Evolutionary conservation across 2,329 filamentous ascomycete species (phyloP).

Genomic region (Colletotrichum karsti): DNA sequence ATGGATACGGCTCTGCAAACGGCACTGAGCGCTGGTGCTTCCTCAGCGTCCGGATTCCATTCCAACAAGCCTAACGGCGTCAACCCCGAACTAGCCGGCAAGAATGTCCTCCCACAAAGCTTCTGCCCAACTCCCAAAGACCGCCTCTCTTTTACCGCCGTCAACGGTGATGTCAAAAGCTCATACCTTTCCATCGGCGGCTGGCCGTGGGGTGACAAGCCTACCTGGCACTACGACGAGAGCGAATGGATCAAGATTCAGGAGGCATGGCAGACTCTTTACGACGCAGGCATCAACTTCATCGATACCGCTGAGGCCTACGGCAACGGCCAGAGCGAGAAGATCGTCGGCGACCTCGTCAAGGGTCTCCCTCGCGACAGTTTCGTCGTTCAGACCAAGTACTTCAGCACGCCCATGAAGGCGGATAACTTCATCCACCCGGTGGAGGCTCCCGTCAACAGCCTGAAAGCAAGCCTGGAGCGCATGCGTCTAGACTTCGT

Average conservation of each 20-base stretch:
- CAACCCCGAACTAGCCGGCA: not conserved
- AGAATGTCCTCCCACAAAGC: not conserved
- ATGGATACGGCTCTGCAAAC: not conserved
- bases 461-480: not conserved
- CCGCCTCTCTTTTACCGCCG: not conserved
- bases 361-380: not conserved
- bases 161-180: not conserved
- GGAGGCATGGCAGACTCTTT: not conserved
- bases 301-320: not conserved
- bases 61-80: not conserved
- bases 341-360: not conserved
- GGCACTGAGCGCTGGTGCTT: not conserved
- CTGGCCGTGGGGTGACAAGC: not conserved
- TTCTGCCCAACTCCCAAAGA: not conserved
- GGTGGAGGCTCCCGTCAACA: not conserved
- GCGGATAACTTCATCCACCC: not conserved
- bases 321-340: not conserved
- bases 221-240: not conserved
- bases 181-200: not conserved
- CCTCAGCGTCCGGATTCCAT: not conserved
- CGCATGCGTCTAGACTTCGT: not conserved
- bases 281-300: not conserved
- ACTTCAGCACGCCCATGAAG: not conserved
- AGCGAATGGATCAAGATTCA: not conserved
- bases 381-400: not conserved